These are phyloP conservation scores for Nakataea oryzae DNA, from an alignment of 2,329 filamentous ascomycete species.

Conservation along the genomic window DNA sequence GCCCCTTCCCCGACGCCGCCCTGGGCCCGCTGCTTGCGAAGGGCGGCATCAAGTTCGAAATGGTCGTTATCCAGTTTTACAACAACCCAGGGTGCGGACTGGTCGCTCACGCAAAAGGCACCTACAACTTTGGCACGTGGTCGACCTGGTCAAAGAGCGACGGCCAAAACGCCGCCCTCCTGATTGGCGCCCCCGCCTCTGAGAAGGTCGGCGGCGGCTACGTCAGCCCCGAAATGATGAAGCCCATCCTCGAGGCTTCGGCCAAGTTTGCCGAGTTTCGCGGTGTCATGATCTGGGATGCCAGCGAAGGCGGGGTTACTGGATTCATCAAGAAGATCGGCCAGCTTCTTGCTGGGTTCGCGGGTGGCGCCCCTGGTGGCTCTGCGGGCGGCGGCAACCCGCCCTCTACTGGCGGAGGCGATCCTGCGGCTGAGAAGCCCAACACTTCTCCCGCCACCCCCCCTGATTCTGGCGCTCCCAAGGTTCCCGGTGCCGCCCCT, in stretches of 20 bases:
- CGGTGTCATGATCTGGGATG: constrained; percentile 62
- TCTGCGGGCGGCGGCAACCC: constrained; percentile 5
- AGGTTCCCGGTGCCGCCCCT: no score
- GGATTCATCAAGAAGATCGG: constrained; percentile 17
- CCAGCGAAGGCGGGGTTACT: constrained; percentile 39
- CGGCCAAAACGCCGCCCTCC: constrained; percentile 49
- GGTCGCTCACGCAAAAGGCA: constrained; percentile 35
- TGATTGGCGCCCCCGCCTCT: constrained; percentile 50
- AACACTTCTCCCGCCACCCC: constrained; percentile 13
- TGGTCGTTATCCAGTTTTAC: constrained; percentile 56
- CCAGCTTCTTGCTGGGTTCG: constrained; percentile 40
- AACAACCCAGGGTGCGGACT: constrained; percentile 55
- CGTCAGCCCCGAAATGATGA: constrained; percentile 30
- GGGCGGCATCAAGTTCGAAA: constrained; percentile 42
- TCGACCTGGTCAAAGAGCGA: constrained; percentile 49
- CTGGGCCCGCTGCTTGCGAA: constrained; percentile 45
- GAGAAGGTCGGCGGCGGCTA: constrained; percentile 47
- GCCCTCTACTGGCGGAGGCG: constrained; percentile 1
- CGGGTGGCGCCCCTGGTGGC: constrained; percentile 24
- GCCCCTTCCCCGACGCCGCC: constrained; percentile 51
- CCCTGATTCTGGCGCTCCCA: no score
- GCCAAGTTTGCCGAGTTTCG: constrained; percentile 50
- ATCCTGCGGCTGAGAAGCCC: constrained; percentile 5
- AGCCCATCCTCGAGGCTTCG: constrained; percentile 39
- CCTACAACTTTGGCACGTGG: constrained; percentile 55